Percentiles rank a stretch among this genome's conserved stretches.
These are phyloP conservation scores for Penicillium sp. DNA, from an alignment of 2,329 filamentous ascomycete species.

Conservation along the genomic window DNA sequence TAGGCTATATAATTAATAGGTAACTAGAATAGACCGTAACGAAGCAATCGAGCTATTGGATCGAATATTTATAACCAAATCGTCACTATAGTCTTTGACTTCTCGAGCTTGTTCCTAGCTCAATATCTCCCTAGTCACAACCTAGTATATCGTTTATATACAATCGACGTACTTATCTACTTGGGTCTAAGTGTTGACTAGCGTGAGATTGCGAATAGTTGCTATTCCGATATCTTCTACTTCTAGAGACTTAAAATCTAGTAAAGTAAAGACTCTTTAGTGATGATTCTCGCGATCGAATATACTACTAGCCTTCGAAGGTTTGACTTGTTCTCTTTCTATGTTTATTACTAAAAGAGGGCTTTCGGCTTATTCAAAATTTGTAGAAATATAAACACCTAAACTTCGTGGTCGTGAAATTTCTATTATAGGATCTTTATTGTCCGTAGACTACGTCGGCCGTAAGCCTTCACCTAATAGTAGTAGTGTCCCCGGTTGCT, in stretches of 20 bases:
- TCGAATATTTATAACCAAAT: slow-evolving; percentile 2
- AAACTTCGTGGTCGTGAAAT: too few relatives aligned
- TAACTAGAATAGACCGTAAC: slow-evolving; percentile 1
- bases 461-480: too few relatives aligned
- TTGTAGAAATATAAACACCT: too few relatives aligned
- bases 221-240: background rate
- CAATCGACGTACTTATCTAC: slow-evolving; percentile 1
- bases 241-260: background rate
- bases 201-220: background rate
- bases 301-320: too few relatives aligned
- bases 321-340: too few relatives aligned
- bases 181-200: background rate
- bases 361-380: too few relatives aligned
- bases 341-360: too few relatives aligned
- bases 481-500: too few relatives aligned
- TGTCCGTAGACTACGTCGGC: too few relatives aligned
- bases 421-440: too few relatives aligned
- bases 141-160: slow-evolving; percentile 6
- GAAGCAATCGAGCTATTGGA: background rate
- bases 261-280: too few relatives aligned
- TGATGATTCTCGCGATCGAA: too few relatives aligned
- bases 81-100: slow-evolving; percentile 3
- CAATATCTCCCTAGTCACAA: slow-evolving; percentile 3
- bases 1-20: slow-evolving; percentile 2
- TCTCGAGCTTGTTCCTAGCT: slow-evolving; percentile 2